Base-by-base conservation (phyloP, 1,284 basidiomycete species). In the Phellopilus nigrolimitatus region DNA sequence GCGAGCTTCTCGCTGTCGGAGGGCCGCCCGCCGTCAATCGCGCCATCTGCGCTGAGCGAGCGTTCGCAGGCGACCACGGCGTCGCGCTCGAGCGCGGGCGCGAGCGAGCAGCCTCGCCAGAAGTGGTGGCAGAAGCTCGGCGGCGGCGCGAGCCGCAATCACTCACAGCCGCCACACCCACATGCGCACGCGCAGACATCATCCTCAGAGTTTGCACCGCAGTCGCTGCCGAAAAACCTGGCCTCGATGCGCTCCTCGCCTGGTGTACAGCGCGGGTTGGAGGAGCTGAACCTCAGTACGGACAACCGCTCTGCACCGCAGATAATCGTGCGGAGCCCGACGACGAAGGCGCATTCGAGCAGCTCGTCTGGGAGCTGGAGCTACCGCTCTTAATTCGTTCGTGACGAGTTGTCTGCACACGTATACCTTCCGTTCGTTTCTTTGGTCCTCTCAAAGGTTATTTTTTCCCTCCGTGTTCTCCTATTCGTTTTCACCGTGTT, bases 61-160 rank as follows among this genome's bases (percentile, higher is more conserved):
- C 17, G 36, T 13, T 28, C 51, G 54, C 28, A 25, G 21, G 41
- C 34, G 34, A 30, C 38, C 28, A 1, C 44, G 10, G 15, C 33
- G 13, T 44, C 49, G 27, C 38, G 40, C 31, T 24, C 19, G 7
- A 41, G 10, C n/a, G 22, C 21, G 9, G 38, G 43, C 19, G 40
- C 25, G 17, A 25, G 43, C 10, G 49, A 27, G 17, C 21, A 21
- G n/a, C 19, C 21, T 3, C 28, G 46, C 4, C 47, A 45, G 48
- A 36, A 36, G 24, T 57, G 55, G 55, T 57, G 55, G 55, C 19
- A 42, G 39, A 53, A 42, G 27, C 38, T 47, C 27, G 15, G 28
- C 10, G 50, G 37, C 9, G 30, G 38, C 24, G 31, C 34, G 15
- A n/a, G n/a, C n/a, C 34, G 34, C 7, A 17, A 15, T 15, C 34